Base-by-base conservation (phyloP, 345 rosid species). In the Citrus medica region DNA sequence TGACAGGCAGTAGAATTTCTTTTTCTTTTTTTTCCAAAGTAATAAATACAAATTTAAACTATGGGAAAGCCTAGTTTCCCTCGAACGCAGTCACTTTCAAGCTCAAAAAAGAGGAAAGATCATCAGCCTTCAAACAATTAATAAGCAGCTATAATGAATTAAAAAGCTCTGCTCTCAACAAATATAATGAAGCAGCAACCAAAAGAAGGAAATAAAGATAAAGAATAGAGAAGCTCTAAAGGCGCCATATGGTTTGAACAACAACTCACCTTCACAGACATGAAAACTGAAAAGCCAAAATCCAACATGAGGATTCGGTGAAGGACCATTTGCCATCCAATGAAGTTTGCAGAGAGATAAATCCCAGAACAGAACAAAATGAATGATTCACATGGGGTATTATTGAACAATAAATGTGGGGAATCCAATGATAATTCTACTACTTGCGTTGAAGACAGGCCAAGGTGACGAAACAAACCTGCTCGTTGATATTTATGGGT, bases 1-100 rank as follows among this genome's bases (percentile, higher is more conserved):
- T 70, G 59, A 81, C 67, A 71, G 68, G 5, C 56, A 64, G 22
- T n/a, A 51, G 28, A 64, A 75, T 51, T 14, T 51, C 22, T 4
- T 51, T 51, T 51, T 51, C 19, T 51, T 51, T 40, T 42, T 42
- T 42, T 42, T 42, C 14, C 48, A 12, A 42, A 42, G 51, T 16
- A 51, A 51, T 51, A 51, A 40, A 42, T 42, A 51, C 56, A 51
- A 51, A 51, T 16, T 51, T 51, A 10, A 42, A 27, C 12, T 4
- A 22, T 30, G 3, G 46, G 79, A 77, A 69, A 63, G 46, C 33
- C 68, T 58, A 75, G 27, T 59, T 53, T 76, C 17, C n/a, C n/a
- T 48, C 4, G 28, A 42, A 46, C 8, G 22, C 46, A 30, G 30
- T 30, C 21, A 19, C 46, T 74, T 74, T 62, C 68, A 27, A 62